phyloP scores from a whole-genome alignment of 2,329 filamentous ascomycete species.

The Arthrobotrys entomopaga region DNA sequence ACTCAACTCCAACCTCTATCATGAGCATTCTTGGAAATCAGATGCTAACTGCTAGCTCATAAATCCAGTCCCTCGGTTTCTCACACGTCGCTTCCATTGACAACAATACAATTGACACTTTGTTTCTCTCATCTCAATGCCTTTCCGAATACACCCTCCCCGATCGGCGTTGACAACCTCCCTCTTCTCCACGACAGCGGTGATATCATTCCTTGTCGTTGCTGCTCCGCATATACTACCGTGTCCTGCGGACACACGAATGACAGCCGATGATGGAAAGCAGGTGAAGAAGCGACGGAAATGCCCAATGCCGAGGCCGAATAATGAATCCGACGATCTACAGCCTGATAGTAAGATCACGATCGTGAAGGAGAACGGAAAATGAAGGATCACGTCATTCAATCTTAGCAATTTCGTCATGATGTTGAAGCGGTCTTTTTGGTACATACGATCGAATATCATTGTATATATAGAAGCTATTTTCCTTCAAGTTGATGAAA shows the following conservation, averaged over 20 bases:
- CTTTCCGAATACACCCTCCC: slow-evolving; percentile 83
- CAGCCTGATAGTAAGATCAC: slow-evolving; percentile 30
- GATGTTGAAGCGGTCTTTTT: too few species aligned
- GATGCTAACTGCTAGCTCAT: slow-evolving; percentile 21
- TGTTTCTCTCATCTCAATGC: slow-evolving; percentile 47
- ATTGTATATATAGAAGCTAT: too few species aligned
- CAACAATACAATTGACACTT: background rate
- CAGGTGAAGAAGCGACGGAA: slow-evolving; percentile 70
- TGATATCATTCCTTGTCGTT: slow-evolving; percentile 91
- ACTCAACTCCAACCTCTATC: slow-evolving; percentile 3
- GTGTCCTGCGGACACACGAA: slow-evolving; percentile 73
- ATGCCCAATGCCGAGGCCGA: slow-evolving; percentile 91
- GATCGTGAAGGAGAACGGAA: slow-evolving; percentile 37
- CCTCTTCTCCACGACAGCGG: slow-evolving; percentile 91
- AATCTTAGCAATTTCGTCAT: too few species aligned
- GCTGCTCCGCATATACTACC: slow-evolving; percentile 88
- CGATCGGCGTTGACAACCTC: slow-evolving; percentile 92
- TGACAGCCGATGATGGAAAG: slow-evolving; percentile 63
- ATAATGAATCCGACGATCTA: slow-evolving; percentile 10
- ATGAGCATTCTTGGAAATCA: slow-evolving; percentile 8
- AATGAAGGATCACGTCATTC: slow-evolving; percentile 1
- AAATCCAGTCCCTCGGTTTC: slow-evolving; percentile 6
- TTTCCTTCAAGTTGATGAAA: too few species aligned
- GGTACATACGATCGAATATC: too few species aligned
- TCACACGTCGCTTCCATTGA: background rate